A percentile compares a stretch with the other conserved stretches of the same genome.
Evolutionary conservation across 768 basidiomycete species (phyloP).

Genomic region (Tylopilus intermedius): DNA sequence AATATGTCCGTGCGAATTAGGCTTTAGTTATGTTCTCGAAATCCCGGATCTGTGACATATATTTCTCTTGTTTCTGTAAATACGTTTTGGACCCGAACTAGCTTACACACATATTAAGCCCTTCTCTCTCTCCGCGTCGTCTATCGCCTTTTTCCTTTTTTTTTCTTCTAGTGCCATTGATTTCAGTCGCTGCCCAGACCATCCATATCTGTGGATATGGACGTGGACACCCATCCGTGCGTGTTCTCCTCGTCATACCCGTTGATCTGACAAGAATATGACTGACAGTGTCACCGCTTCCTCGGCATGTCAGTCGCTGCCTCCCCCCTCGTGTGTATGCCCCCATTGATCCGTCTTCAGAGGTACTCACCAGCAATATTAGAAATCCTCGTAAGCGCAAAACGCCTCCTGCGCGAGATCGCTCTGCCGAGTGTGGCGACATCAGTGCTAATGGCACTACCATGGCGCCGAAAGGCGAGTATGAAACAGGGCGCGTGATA

Average conservation of each 20-base stretch:
- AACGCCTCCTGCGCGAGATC: conserved; percentile 26
- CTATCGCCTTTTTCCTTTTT: conserved; percentile 8
- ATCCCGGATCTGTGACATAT: conserved; percentile 39
- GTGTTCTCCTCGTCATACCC: conserved; percentile 3
- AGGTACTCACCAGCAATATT: conserved; percentile 4
- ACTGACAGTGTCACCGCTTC: conserved; percentile 11
- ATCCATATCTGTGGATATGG: conserved; percentile 18
- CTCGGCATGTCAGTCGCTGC: conserved; percentile 13
- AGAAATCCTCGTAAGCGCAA: conserved; percentile 41
- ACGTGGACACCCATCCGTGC: conserved; percentile 17
- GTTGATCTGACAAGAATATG: conserved; percentile 17
- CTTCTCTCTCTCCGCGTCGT: conserved; percentile 18
- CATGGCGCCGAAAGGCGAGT: conserved; percentile 43
- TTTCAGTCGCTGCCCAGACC: conserved; percentile 1
- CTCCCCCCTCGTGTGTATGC: conserved; percentile 18
- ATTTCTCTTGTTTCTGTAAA: conserved; percentile 38
- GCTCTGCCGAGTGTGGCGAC: conserved; percentile 12
- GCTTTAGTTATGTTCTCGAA: conserved; percentile 38
- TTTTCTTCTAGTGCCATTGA: conserved; percentile 1
- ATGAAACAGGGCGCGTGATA: conserved; percentile 59
- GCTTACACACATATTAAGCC: conserved; percentile 34
- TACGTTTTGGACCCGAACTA: conserved; percentile 35
- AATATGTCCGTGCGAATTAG: conserved; percentile 31
- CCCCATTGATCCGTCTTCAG: conserved; percentile 16
- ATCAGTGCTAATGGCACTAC: conserved; percentile 10